These are phyloP conservation scores for Auricularia sp. DNA, from an alignment of 768 basidiomycete genomes.

Conservation along the genomic window DNA sequence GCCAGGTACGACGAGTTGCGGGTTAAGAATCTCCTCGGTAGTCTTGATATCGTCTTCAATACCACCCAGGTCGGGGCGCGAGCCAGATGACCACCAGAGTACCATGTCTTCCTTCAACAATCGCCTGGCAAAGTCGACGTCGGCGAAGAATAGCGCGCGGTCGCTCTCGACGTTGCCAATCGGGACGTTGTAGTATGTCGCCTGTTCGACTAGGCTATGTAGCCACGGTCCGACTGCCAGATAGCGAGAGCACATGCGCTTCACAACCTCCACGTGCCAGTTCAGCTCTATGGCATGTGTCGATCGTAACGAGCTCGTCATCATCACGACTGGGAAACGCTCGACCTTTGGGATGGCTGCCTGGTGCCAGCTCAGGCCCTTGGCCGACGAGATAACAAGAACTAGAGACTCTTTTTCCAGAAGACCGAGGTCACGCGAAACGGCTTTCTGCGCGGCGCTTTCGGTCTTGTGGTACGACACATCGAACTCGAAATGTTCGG, in stretches of 20 bases:
- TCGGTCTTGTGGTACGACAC: slow-evolving; percentile 75
- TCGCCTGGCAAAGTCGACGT: slow-evolving; percentile 84
- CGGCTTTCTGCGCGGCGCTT: slow-evolving; percentile 66
- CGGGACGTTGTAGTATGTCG: slow-evolving; percentile 88
- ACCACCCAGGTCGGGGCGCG: slow-evolving; percentile 88
- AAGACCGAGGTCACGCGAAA: slow-evolving; percentile 78
- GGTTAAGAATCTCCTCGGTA: slow-evolving; percentile 67
- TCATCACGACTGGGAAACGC: slow-evolving; percentile 81
- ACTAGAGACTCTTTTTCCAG: slow-evolving; percentile 64
- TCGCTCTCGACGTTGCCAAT: slow-evolving; percentile 89
- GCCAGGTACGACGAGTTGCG: slow-evolving; percentile 77
- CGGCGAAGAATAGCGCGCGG: slow-evolving; percentile 76
- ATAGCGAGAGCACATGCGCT: slow-evolving; percentile 80
- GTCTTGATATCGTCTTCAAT: slow-evolving; percentile 77
- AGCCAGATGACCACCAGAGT: slow-evolving; percentile 92
- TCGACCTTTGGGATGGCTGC: slow-evolving; percentile 53
- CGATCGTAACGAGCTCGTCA: slow-evolving; percentile 45
- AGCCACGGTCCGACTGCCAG: slow-evolving; percentile 71
- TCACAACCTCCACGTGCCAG: slow-evolving; percentile 77
- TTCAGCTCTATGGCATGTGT: slow-evolving; percentile 73
- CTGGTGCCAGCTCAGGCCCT: slow-evolving; percentile 79
- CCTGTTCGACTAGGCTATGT: slow-evolving; percentile 65
- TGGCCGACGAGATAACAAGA: slow-evolving; percentile 77
- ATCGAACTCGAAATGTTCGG: slow-evolving; percentile 29
- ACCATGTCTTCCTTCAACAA: slow-evolving; percentile 81